A percentile compares a stretch with the other conserved stretches of the same genome.
Evolutionary conservation across 257 asterid species (phyloP).

Genomic region (Capsicum chinense): DNA sequence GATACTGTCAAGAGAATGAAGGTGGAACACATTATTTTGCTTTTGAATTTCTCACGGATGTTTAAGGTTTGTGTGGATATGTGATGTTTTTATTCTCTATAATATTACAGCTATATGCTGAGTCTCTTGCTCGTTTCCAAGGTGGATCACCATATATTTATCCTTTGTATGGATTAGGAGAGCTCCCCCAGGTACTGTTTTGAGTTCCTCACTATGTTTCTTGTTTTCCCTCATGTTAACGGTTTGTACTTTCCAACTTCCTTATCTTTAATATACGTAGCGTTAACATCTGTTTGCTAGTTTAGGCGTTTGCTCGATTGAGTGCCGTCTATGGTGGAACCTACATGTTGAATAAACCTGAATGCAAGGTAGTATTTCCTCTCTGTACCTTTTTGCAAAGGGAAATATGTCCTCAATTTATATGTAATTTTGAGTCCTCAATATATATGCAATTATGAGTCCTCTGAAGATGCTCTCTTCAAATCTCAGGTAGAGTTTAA

Average conservation of each 20-base stretch:
- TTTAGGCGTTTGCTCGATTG: constrained; percentile 93
- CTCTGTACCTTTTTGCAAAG: constrained; percentile 22
- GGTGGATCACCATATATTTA: constrained; percentile 99
- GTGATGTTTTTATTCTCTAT: constrained; percentile 21
- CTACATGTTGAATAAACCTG: constrained; percentile 94
- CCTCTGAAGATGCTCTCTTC: not conserved
- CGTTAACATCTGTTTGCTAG: constrained; percentile 10
- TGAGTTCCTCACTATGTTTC: constrained; percentile 1
- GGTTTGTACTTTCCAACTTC: not conserved
- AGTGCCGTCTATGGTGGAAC: constrained; percentile 99
- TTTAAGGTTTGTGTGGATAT: constrained; percentile 16
- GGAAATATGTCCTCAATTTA: not conserved
- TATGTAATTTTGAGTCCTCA: too few species aligned
- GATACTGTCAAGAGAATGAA: constrained; percentile 92
- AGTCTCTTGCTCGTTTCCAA: constrained; percentile 89
- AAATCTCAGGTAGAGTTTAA: constrained; percentile 78
- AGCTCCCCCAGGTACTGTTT: constrained; percentile 87
- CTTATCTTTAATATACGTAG: not conserved
- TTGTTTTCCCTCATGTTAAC: constrained; percentile 14
- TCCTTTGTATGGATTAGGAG: constrained; percentile 95
- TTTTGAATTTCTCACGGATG: not conserved
- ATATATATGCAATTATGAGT: too few species aligned
- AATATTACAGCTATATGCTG: constrained; percentile 75
- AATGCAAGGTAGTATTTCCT: constrained; percentile 68
- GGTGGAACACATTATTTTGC: constrained; percentile 41